Evolutionary conservation across 108 stramenopile genomes (phyloP).

Genomic region (Craspedostauros australis): DNA sequence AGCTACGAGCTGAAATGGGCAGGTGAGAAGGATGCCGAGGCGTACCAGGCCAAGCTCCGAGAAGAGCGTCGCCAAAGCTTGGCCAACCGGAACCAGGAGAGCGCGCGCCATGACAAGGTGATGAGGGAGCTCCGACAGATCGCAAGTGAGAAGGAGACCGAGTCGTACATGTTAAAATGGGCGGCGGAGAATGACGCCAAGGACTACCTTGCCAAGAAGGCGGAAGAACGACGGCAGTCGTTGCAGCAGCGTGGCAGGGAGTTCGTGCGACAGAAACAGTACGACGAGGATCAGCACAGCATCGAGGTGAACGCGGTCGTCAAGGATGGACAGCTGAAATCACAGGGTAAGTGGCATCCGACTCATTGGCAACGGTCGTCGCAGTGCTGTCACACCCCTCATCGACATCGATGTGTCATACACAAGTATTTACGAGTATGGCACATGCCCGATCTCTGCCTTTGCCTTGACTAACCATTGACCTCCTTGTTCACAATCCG

Average conservation of each 20-base stretch:
- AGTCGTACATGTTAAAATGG: slow-evolving; percentile 74
- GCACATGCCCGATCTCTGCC: no score
- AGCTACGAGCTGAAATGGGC: slow-evolving; percentile 70
- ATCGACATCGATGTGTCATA: no score
- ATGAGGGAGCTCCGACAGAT: slow-evolving; percentile 67
- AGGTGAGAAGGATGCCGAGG: slow-evolving; percentile 62
- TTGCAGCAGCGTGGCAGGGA: slow-evolving; percentile 59
- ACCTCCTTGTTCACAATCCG: no score
- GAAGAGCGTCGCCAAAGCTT: slow-evolving; percentile 58
- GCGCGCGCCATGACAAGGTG: slow-evolving; percentile 47
- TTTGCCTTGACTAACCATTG: no score
- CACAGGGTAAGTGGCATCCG: slow-evolving; percentile 56
- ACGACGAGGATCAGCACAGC: slow-evolving; percentile 51
- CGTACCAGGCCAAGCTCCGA: slow-evolving; percentile 42
- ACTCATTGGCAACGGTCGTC: no score
- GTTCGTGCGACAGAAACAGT: slow-evolving; percentile 40
- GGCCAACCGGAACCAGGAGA: slow-evolving; percentile 60
- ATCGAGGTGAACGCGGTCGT: slow-evolving; percentile 27
- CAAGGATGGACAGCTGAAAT: slow-evolving; percentile 46
- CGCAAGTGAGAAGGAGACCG: slow-evolving; percentile 63
- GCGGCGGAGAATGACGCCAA: slow-evolving; percentile 73
- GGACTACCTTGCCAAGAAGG: slow-evolving; percentile 43
- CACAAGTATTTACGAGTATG: no score
- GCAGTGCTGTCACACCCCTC: no score
- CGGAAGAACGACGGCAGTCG: slow-evolving; percentile 62